Base-by-base conservation (phyloP, 2,329 filamentous ascomycete species). In the Thelonectria olida region DNA sequence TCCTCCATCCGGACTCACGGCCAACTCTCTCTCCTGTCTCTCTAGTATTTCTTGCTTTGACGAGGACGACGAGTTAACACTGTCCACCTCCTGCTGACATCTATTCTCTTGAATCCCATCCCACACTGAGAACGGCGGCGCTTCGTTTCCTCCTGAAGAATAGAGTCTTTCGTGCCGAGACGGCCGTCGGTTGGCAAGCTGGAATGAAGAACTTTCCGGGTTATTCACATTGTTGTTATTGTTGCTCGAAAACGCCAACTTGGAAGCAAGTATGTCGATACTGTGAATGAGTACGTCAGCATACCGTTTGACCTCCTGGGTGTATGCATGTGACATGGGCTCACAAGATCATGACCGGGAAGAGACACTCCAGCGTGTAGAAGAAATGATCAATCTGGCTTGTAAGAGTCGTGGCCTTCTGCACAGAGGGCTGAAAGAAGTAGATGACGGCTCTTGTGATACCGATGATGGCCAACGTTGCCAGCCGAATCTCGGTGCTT, bases 301-400 rank as follows among this genome's bases (percentile, higher is more conserved):
- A 12, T 31, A 9, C 28, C 2, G 2, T 4, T 15, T 19, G n/a
- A 2, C 15, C 5, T 28, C 20, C 10, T 0, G 6, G 7, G 2
- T 3, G 17, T 0, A 1, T 3, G 28, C 5, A 6, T 15, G 4
- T 6, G 4, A 2, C 15, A 27, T 1, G 2, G 2, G 55, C 77
- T 64, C 58, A 79, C 78, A 75, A 78, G 58, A 81, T 69, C 22
- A 81, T 72, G 1, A 78, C 69, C 0, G 79, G 79, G 20, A 80
- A 81, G 1, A 79, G 44, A 49, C 78, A 80, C 57, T 79, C 77
- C 0, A 80, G 48, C 0, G 77, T 76, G 17, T 80, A 80, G 3
- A 74, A 73, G 42, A 80, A 80, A 0, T 78, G 73, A 38, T 80
- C 79, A 2, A 80, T 53, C 31, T 81, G 77, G 27, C 76, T 74